Evolutionary conservation across 805 yeast species (phyloP).

Genomic region (Suhomyces kilbournensis): DNA sequence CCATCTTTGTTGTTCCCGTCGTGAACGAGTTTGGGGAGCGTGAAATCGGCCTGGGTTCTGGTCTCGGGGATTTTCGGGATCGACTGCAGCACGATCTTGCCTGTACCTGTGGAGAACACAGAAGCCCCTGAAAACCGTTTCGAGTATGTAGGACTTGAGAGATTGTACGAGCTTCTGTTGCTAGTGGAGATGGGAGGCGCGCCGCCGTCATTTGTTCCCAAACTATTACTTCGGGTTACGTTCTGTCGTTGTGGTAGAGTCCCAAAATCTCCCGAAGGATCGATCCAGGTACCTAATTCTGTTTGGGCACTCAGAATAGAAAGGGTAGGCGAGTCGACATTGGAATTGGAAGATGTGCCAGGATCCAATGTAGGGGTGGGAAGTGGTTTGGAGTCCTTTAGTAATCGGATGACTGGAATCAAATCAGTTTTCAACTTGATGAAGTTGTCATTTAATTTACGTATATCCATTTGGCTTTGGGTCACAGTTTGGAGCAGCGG

Average conservation of each 20-base stretch:
- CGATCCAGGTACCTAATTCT: slow-evolving; percentile 10
- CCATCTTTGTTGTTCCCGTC: slow-evolving; percentile 3
- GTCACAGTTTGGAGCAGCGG: slow-evolving; percentile 6
- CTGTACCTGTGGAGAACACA: slow-evolving; percentile 40
- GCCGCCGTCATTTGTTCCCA: neutral
- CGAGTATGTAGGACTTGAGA: slow-evolving; percentile 20
- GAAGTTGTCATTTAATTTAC: slow-evolving; percentile 51
- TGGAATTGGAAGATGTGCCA: slow-evolving; percentile 19
- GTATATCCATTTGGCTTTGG: slow-evolving; percentile 25
- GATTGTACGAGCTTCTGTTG: slow-evolving; percentile 4
- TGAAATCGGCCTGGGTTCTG: slow-evolving; percentile 13
- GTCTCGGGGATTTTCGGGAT: slow-evolving; percentile 16
- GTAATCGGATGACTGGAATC: slow-evolving; percentile 57
- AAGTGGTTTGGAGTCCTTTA: slow-evolving; percentile 64
- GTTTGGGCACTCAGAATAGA: slow-evolving; percentile 17
- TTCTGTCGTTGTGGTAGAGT: slow-evolving; percentile 11
- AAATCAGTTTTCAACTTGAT: slow-evolving; percentile 59
- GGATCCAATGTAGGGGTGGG: slow-evolving; percentile 60
- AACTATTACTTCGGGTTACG: slow-evolving; percentile 4
- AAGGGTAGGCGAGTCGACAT: slow-evolving; percentile 28
- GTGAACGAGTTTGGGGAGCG: slow-evolving; percentile 9
- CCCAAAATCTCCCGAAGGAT: slow-evolving; percentile 11
- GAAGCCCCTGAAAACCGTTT: slow-evolving; percentile 38
- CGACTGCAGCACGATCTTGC: slow-evolving; percentile 33
- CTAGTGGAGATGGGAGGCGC: neutral